phyloP scores from a whole-genome alignment of 163 green algal species.

The Scenedesmus sp. region DNA sequence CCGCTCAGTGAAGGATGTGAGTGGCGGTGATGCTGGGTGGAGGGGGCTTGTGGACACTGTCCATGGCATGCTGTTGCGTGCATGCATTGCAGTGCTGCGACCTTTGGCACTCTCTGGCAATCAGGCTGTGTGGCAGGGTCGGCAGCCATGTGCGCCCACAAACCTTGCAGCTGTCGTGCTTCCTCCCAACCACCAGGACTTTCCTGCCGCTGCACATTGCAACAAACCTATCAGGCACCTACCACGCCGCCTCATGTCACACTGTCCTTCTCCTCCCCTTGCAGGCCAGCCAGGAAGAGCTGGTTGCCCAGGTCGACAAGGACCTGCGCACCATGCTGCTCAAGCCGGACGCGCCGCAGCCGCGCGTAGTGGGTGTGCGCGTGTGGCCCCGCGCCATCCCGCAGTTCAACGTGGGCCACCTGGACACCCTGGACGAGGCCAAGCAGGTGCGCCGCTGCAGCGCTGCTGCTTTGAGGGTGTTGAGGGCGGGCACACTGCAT shows the following conservation, averaged over 20 bases:
- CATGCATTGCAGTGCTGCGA: neutral
- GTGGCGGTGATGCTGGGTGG: neutral
- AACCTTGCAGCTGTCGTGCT: too few relatives aligned
- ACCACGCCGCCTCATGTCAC: neutral
- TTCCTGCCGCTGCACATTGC: neutral
- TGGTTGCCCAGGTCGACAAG: slow-evolving; percentile 87
- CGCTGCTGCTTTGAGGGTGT: neutral
- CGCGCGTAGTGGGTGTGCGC: slow-evolving; percentile 88
- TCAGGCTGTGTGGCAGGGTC: too few relatives aligned
- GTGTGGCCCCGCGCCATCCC: slow-evolving; percentile 96
- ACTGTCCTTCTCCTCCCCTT: neutral
- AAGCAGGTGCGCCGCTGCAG: slow-evolving; percentile 53
- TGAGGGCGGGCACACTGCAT: neutral
- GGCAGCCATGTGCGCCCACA: too few relatives aligned
- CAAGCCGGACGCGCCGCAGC: slow-evolving; percentile 85
- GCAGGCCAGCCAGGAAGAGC: slow-evolving; percentile 41
- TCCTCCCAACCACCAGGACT: neutral
- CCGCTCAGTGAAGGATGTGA: slow-evolving; percentile 87
- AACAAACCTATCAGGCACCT: neutral
- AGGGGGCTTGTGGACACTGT: neutral
- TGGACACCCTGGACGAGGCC: slow-evolving; percentile 83
- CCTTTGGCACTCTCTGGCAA: neutral
- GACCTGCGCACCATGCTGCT: slow-evolving; percentile 96
- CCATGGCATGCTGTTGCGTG: neutral
- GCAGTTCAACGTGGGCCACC: slow-evolving; percentile 97